phyloP scores from a whole-genome alignment of 2,329 filamentous ascomycete genomes.

The Fusarium luffae region DNA sequence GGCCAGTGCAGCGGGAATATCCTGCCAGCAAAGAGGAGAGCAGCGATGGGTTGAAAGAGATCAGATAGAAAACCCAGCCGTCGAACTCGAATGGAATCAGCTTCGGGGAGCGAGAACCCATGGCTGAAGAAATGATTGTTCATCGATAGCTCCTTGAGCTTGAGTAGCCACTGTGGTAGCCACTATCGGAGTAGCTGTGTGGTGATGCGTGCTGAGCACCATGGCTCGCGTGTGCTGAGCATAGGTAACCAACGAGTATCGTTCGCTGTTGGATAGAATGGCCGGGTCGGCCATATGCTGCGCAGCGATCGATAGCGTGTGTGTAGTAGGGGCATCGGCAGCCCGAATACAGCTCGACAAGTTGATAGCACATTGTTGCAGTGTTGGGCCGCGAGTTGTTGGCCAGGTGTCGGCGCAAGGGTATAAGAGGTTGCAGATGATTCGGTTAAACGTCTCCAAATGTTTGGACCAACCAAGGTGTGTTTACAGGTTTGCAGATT shows the following conservation, averaged over 20 bases:
- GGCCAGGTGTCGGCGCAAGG: constrained; percentile 27
- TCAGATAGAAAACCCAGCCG: constrained; percentile 62
- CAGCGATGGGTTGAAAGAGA: constrained; percentile 60
- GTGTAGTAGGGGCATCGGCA: constrained; percentile 90
- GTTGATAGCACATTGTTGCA: constrained; percentile 82
- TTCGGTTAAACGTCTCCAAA: constrained; percentile 4
- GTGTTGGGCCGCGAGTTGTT: constrained; percentile 27
- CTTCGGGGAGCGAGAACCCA: constrained; percentile 56
- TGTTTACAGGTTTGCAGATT: constrained; percentile 10
- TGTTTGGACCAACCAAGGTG: constrained; percentile 11
- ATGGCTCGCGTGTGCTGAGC: constrained; percentile 55
- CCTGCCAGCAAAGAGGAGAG: constrained; percentile 62
- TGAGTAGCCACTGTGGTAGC: constrained; percentile 64
- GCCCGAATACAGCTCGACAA: constrained; percentile 86
- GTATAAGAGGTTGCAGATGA: constrained; percentile 11
- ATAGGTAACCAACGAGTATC: constrained; percentile 86
- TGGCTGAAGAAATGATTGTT: constrained; percentile 65
- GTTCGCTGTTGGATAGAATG: constrained; percentile 79
- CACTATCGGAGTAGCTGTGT: constrained; percentile 64
- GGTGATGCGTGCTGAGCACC: constrained; percentile 54
- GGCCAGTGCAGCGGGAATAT: constrained; percentile 55
- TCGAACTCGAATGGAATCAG: constrained; percentile 57
- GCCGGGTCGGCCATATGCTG: constrained; percentile 76
- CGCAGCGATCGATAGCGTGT: constrained; percentile 86
- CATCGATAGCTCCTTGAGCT: constrained; percentile 60